These are phyloP conservation scores for Sinapis alba DNA, from an alignment of 441 rosid species.

Conservation along the genomic window DNA sequence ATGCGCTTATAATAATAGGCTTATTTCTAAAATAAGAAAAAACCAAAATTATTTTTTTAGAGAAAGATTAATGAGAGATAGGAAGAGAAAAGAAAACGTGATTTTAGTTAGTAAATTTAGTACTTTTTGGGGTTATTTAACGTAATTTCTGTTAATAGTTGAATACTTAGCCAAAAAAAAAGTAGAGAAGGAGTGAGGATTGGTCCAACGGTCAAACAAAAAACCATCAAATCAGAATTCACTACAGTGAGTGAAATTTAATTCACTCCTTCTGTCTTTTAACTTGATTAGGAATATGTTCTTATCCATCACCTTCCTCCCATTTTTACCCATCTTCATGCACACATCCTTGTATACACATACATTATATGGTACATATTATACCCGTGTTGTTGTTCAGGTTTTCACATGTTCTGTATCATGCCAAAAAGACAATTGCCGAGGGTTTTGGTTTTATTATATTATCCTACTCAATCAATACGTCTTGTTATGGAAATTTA, in stretches of 20 bases:
- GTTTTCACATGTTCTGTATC: conserved; percentile 36
- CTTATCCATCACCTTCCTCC: conserved; percentile 31
- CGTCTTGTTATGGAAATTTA: conserved; percentile 21
- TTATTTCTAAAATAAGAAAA: no score
- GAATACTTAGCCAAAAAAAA: background rate
- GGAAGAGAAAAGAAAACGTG: no score
- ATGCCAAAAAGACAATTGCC: conserved; percentile 38
- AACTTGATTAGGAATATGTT: conserved; percentile 43
- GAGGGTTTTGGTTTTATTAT: conserved; percentile 34
- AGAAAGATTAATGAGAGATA: no score
- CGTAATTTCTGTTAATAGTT: no score
- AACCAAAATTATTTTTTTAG: no score
- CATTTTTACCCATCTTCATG: conserved; percentile 27
- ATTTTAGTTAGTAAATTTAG: no score
- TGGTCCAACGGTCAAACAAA: conserved; percentile 47
- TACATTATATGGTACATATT: background rate
- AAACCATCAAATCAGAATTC: conserved; percentile 41
- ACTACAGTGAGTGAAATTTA: conserved; percentile 22
- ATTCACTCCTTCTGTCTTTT: conserved; percentile 41
- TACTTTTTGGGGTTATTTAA: no score
- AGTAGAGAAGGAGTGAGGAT: conserved; percentile 11
- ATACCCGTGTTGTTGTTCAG: conserved; percentile 26
- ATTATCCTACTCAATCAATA: conserved; percentile 10
- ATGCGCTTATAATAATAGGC: background rate
- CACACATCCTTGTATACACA: background rate